Percentiles rank a stretch among this genome's conserved stretches.
These are phyloP conservation scores for Saturnispora ahearnii DNA, from an alignment of 805 yeast species.

Conservation along the genomic window DNA sequence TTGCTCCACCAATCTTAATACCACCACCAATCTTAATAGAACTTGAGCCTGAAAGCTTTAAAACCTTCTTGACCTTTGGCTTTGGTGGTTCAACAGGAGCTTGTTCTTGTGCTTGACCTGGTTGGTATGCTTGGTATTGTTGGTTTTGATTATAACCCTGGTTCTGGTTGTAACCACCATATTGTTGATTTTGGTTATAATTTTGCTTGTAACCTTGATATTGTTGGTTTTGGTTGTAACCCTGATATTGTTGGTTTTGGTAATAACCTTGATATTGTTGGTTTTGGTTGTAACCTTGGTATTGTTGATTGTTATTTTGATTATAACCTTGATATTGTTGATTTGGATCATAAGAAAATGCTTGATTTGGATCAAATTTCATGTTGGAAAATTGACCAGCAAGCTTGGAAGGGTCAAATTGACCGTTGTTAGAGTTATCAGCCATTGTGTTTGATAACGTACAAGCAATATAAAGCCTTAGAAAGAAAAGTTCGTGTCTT, in stretches of 20 bases:
- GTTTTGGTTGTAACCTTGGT: slow-evolving; percentile 2
- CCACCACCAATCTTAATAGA: slow-evolving; percentile 29
- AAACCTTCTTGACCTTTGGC: slow-evolving; percentile 48
- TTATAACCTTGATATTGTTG: slow-evolving; percentile 14
- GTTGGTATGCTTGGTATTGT: slow-evolving; percentile 8
- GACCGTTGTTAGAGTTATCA: slow-evolving; percentile 24
- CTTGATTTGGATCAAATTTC: slow-evolving; percentile 39
- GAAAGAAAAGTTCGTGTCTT: background rate
- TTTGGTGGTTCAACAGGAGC: slow-evolving; percentile 42
- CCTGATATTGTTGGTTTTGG: slow-evolving; percentile 11
- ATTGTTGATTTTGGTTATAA: slow-evolving; percentile 1
- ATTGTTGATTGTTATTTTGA: slow-evolving; percentile 14
- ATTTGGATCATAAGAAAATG: slow-evolving; percentile 35
- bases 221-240: slow-evolving; percentile 17
- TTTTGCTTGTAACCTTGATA: slow-evolving; percentile 7
- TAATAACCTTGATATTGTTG: background rate
- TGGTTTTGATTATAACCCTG: slow-evolving; percentile 5
- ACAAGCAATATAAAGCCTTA: background rate
- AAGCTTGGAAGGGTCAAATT: slow-evolving; percentile 35
- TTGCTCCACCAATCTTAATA: slow-evolving; percentile 36
- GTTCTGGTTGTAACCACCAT: slow-evolving; percentile 9
- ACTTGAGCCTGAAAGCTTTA: slow-evolving; percentile 54
- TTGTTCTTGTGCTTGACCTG: slow-evolving; percentile 34
- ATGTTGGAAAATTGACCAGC: slow-evolving; percentile 16
- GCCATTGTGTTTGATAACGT: slow-evolving; percentile 16